Conservation (phyloP, 495 filamentous ascomycete species). For the Annulohypoxylon stygium region DNA sequence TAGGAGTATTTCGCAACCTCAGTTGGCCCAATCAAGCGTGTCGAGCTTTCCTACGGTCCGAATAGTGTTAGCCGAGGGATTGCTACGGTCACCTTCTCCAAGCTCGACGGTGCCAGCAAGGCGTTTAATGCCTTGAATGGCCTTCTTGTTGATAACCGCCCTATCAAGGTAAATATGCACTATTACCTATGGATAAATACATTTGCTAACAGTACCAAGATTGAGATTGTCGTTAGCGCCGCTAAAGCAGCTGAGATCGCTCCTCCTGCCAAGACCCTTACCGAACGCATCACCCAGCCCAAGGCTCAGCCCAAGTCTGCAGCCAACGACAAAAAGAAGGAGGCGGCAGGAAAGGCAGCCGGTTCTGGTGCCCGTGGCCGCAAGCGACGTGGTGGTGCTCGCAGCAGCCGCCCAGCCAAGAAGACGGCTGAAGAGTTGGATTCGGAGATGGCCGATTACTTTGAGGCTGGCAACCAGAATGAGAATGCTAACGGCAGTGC, state of each 20-base stretch:
- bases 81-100: slow-evolving; percentile 76
- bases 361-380: slow-evolving; percentile 63
- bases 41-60: slow-evolving; percentile 90
- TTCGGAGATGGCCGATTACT: slow-evolving; percentile 95
- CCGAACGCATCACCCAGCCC: slow-evolving; percentile 79
- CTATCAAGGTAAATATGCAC: slow-evolving; percentile 79
- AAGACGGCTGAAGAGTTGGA: slow-evolving; percentile 94
- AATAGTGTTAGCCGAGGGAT: slow-evolving; percentile 91
- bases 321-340: slow-evolving; percentile 73
- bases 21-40: slow-evolving; percentile 89
- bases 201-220: slow-evolving; percentile 64
- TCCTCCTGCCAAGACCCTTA: slow-evolving; percentile 78
- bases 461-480: slow-evolving; percentile 61
- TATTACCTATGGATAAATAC: not conserved
- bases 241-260: slow-evolving; percentile 73
- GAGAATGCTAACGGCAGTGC: slow-evolving; percentile 61
- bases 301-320: slow-evolving; percentile 89
- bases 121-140: slow-evolving; percentile 87
- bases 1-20: slow-evolving; percentile 97
- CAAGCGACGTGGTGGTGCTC: slow-evolving; percentile 64
- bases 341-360: slow-evolving; percentile 54
- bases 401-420: slow-evolving; percentile 77
- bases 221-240: slow-evolving; percentile 89
- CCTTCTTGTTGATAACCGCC: slow-evolving; percentile 85
- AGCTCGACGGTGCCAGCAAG: slow-evolving; percentile 80